Percentiles rank a stretch among this genome's conserved stretches.
These are phyloP conservation scores for Rosa multiflora DNA, from an alignment of 306 rosid species.

Conservation along the genomic window DNA sequence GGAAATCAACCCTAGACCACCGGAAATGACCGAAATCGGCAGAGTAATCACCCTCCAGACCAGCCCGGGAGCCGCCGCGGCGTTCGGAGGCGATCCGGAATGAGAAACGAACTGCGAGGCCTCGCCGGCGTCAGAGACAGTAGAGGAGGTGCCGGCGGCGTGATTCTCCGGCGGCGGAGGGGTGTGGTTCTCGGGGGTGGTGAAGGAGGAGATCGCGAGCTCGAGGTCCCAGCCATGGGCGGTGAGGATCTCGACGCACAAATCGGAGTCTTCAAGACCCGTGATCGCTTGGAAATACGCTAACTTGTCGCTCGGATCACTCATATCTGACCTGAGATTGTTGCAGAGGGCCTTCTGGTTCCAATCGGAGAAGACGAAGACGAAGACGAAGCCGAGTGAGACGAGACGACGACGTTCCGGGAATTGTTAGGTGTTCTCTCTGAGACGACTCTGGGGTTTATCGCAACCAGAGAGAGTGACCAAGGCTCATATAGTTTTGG, in stretches of 20 bases:
- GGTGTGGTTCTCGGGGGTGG: slow-evolving; percentile 30
- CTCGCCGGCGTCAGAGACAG: not conserved
- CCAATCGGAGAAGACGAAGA: not conserved
- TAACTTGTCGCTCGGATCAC: slow-evolving; percentile 67
- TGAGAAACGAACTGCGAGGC: slow-evolving; percentile 14
- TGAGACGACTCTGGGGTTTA: not conserved
- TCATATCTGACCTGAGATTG: slow-evolving; percentile 44
- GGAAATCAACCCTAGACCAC: slow-evolving; percentile 72
- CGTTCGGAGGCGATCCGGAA: slow-evolving; percentile 31
- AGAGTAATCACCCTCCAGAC: slow-evolving; percentile 78
- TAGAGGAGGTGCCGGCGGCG: slow-evolving; percentile 13
- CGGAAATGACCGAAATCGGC: slow-evolving; percentile 83
- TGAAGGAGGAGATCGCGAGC: slow-evolving; percentile 83
- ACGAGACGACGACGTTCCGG: not conserved
- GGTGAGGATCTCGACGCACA: slow-evolving; percentile 80
- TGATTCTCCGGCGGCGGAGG: slow-evolving; percentile 7
- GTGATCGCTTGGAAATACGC: slow-evolving; percentile 90
- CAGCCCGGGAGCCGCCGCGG: slow-evolving; percentile 48
- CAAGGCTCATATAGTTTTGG: not conserved
- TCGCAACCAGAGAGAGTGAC: not conserved
- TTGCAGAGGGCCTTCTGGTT: not conserved
- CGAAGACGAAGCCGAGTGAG: not conserved
- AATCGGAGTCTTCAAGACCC: slow-evolving; percentile 80
- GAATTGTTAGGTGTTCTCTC: too few relatives aligned
- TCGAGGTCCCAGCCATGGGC: slow-evolving; percentile 98